Evolutionary conservation across 1,139 yeast species (phyloP).

Genomic region (Kluyveromyces sp.): DNA sequence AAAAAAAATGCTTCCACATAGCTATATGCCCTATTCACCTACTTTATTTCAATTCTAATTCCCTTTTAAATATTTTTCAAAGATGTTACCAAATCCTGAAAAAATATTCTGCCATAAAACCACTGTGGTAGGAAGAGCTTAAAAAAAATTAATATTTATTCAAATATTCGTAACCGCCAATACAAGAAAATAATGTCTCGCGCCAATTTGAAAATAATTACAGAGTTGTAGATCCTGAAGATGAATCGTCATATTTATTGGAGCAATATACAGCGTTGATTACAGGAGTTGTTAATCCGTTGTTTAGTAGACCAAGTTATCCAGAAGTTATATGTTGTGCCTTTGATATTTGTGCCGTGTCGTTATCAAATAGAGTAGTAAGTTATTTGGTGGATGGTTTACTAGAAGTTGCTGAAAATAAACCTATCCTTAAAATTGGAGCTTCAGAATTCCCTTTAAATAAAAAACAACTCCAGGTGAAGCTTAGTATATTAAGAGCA

Average conservation of each 20-base stretch:
- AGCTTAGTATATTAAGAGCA: too few species aligned
- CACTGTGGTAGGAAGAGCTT: too few species aligned
- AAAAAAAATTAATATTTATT: too few species aligned
- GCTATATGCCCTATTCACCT: too few species aligned
- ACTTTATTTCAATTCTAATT: too few species aligned
- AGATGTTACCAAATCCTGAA: too few species aligned
- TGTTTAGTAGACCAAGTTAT: constrained; percentile 70
- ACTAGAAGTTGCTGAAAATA: constrained; percentile 40
- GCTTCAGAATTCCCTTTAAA: constrained; percentile 31
- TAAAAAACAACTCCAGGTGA: constrained; percentile 25
- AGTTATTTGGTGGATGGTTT: constrained; percentile 24
- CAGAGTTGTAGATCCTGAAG: constrained; percentile 72
- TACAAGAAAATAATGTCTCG: too few species aligned
- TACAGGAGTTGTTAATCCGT: constrained; percentile 82
- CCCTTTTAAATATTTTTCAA: too few species aligned
- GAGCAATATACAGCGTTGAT: constrained; percentile 96
- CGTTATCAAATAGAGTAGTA: constrained; percentile 53
- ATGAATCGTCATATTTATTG: constrained; percentile 50
- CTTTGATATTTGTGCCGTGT: constrained; percentile 58
- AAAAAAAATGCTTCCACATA: too few species aligned
- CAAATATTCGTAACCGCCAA: too few species aligned
- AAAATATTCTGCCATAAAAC: too few species aligned
- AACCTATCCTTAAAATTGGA: constrained; percentile 30
- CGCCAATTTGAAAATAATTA: too few species aligned
- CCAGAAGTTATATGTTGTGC: constrained; percentile 73